phyloP scores from a whole-genome alignment of 345 rosid genomes.

The Mercurialis annua region DNA sequence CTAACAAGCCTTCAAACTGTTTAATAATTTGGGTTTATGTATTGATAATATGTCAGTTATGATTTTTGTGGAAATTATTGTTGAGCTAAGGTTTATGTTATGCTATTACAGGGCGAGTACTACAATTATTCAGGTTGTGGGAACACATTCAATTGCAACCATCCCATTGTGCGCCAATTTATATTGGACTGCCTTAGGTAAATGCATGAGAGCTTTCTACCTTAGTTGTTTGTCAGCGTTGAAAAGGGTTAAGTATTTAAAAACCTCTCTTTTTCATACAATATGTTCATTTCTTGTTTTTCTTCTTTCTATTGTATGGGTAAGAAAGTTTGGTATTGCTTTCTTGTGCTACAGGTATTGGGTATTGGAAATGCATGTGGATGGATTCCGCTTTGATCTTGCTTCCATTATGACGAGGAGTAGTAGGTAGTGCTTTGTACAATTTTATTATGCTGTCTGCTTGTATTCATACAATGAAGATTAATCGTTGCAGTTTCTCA shows the following conservation, averaged over 20 bases:
- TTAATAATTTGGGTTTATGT: background rate
- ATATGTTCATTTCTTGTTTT: background rate
- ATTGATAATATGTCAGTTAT: background rate
- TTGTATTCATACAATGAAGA: background rate
- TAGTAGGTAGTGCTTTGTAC: conserved; percentile 55
- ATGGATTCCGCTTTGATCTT: conserved; percentile 99
- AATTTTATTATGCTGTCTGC: conserved; percentile 7
- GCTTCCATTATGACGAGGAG: conserved; percentile 95
- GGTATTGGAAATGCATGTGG: conserved; percentile 97
- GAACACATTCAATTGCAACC: conserved; percentile 96
- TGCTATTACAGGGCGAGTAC: conserved; percentile 75
- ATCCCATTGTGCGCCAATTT: conserved; percentile 91
- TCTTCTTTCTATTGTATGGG: background rate
- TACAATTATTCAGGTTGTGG: conserved; percentile 99
- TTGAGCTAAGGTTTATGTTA: conserved; percentile 8
- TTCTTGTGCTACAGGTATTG: conserved; percentile 66
- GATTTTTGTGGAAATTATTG: background rate
- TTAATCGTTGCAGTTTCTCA: conserved; percentile 4
- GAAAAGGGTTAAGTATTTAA: background rate
- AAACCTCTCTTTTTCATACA: too few relatives aligned
- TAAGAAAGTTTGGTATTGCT: conserved; percentile 6
- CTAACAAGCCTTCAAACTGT: background rate
- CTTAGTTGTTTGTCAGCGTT: background rate
- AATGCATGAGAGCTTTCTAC: conserved; percentile 8
- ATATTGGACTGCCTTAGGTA: conserved; percentile 90